A percentile compares a stretch with the other conserved stretches of the same genome.
These are phyloP conservation scores for Bondarzewia mesenterica DNA, from an alignment of 1,284 basidiomycete genomes.

Conservation along the genomic window DNA sequence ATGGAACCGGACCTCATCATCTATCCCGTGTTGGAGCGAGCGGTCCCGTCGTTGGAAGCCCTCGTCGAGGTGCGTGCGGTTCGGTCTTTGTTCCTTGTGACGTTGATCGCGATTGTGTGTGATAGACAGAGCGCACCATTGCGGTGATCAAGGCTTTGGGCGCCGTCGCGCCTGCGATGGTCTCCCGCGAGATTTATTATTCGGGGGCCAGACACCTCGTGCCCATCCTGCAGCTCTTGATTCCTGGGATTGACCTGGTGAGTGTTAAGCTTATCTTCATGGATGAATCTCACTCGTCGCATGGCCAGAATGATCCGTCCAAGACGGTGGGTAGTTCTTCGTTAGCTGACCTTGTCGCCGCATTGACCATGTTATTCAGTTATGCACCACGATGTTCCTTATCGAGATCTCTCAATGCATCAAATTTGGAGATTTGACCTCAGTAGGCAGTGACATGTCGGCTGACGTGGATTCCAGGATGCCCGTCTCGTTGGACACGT, in stretches of 20 bases:
- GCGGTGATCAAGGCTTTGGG: constrained; percentile 84
- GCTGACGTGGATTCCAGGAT: constrained; percentile 12
- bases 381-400: constrained; percentile 71
- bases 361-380: constrained; percentile 25
- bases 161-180: constrained; percentile 71
- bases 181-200: constrained; percentile 71
- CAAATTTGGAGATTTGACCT: constrained; percentile 69
- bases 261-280: constrained; percentile 16
- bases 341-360: no score
- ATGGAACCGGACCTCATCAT: constrained; percentile 89
- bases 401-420: constrained; percentile 78
- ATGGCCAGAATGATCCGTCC: constrained; percentile 70
- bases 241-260: constrained; percentile 81
- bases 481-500: constrained; percentile 5
- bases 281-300: not conserved
- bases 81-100: not conserved
- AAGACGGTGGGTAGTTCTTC: constrained; percentile 58
- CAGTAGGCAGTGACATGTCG: constrained; percentile 10
- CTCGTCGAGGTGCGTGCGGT: constrained; percentile 60
- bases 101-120: not conserved
- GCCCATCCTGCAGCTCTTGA: constrained; percentile 77
- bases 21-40: constrained; percentile 79
- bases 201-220: constrained; percentile 78
- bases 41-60: constrained; percentile 80
- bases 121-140: constrained; percentile 74